Conservation (phyloP, 345 rosid species). For the Eutrema japonicum region DNA sequence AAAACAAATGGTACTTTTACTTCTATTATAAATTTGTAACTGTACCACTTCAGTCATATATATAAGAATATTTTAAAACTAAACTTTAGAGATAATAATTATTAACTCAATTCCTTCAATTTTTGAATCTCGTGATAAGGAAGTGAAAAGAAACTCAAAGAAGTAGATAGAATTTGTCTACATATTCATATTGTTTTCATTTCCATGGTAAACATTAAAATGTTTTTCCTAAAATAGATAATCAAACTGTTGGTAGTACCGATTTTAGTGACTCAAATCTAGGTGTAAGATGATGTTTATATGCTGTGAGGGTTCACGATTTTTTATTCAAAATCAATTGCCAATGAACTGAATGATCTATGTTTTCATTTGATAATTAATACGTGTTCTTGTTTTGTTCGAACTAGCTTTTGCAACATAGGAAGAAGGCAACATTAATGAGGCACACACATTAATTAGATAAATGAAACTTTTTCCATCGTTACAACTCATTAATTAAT, state of each 20-base stretch:
- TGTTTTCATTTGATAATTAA: not conserved
- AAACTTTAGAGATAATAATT: slow-evolving; percentile 13
- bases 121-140: slow-evolving; percentile 31
- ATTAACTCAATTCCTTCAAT: slow-evolving; percentile 7
- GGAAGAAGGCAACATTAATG: slow-evolving; percentile 40
- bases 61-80: slow-evolving; percentile 6
- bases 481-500: slow-evolving; percentile 45
- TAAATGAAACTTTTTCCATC: slow-evolving; percentile 35
- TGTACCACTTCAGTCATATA: slow-evolving; percentile 28
- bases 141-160: slow-evolving; percentile 28
- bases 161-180: slow-evolving; percentile 2
- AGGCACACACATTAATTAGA: slow-evolving; percentile 35
- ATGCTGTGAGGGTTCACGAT: not conserved
- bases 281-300: not conserved
- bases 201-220: not conserved
- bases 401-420: slow-evolving; percentile 37
- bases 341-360: not conserved
- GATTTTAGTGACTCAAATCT: not conserved
- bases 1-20: slow-evolving; percentile 31
- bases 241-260: not conserved
- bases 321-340: slow-evolving; percentile 1
- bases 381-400: slow-evolving; percentile 23
- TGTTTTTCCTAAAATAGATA: slow-evolving; percentile 11
- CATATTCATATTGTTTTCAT: not conserved
- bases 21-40: slow-evolving; percentile 24